Evolutionary conservation across 2,329 filamentous ascomycete genomes (phyloP).

Genomic region (Blumeria graminis): DNA sequence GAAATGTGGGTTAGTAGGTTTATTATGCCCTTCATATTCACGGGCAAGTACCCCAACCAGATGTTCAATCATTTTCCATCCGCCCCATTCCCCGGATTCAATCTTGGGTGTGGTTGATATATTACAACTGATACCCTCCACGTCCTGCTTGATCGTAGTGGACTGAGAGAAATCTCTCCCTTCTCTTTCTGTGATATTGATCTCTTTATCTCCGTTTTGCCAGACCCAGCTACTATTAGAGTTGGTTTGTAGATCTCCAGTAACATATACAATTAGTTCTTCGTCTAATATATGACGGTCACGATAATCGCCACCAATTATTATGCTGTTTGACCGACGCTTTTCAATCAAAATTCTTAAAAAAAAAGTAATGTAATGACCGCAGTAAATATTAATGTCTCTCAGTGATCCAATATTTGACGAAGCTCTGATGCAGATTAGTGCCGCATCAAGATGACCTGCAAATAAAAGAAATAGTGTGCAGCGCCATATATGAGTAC

Average conservation of each 20-base stretch:
- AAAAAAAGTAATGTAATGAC: slow-evolving; percentile 65
- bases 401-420: slow-evolving; percentile 46
- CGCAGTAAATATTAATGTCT: slow-evolving; percentile 53
- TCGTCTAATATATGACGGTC: slow-evolving; percentile 32
- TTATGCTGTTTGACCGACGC: slow-evolving; percentile 19
- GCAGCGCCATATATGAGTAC: slow-evolving; percentile 71
- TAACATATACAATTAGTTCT: slow-evolving; percentile 68
- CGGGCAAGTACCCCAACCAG: slow-evolving; percentile 28
- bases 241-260: slow-evolving; percentile 65
- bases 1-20: neutral
- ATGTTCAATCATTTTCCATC: slow-evolving; percentile 53
- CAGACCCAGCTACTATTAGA: slow-evolving; percentile 64
- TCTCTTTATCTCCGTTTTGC: slow-evolving; percentile 32
- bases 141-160: slow-evolving; percentile 3
- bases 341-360: slow-evolving; percentile 38
- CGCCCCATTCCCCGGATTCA: slow-evolving; percentile 46
- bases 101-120: slow-evolving; percentile 26
- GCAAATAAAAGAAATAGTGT: slow-evolving; percentile 56
- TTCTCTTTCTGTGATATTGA: slow-evolving; percentile 10
- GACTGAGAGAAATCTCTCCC: neutral
- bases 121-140: slow-evolving; percentile 14
- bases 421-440: slow-evolving; percentile 47
- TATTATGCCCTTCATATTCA: slow-evolving; percentile 7
- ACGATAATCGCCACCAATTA: slow-evolving; percentile 6
- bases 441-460: slow-evolving; percentile 47